Base-by-base conservation (phyloP, 345 rosid genomes). In the Eucalyptus microcorys region DNA sequence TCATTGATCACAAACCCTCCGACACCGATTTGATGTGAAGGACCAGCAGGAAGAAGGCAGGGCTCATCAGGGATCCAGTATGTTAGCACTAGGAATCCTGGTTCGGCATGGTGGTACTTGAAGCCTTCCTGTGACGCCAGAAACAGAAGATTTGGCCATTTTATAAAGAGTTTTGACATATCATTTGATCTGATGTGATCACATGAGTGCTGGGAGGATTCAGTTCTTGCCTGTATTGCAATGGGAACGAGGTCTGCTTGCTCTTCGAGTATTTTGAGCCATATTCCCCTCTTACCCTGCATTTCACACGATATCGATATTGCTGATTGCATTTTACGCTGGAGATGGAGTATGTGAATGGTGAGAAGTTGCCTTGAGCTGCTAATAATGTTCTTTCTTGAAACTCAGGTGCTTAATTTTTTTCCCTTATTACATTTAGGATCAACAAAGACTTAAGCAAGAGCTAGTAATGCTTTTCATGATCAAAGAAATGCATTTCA, bases 1-100 rank as follows among this genome's bases (percentile, higher is more conserved):
- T 90, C 91, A 42, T 93, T 93, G 88, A 94, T 88, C 71, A 91
- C 94, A 34, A 95, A 93, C 40, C 92, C 95, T 42, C 90, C 94
- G 1, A 93, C 88, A 7, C 95, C 95, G 24, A 93, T 91, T n/a
- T 91, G 96, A 90, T 94, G 95, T 1, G 94, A 94, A 52, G 95
- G 95, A 88, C 92, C 90, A 21, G 87, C 88, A n/a, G 95, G 95
- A 68, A 94, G 93, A 90, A 88, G 47, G 90, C 92, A 92, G 34
- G 94, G 93, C 17, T 88, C 91, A 8, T 87, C 91, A 42, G 95
- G 93, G 90, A 95, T 93, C 96, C 96, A 95, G 88, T 90, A 87
- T 6, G 94, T 92, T 53, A 95, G 91, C 95, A 92, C 93, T 14
- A 91, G 92, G 87, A 94, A 92, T 53, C 92, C 94, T 52, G 94